Evolutionary conservation across 306 rosid genomes (phyloP).

Genomic region (Pyrus pyrifolia): DNA sequence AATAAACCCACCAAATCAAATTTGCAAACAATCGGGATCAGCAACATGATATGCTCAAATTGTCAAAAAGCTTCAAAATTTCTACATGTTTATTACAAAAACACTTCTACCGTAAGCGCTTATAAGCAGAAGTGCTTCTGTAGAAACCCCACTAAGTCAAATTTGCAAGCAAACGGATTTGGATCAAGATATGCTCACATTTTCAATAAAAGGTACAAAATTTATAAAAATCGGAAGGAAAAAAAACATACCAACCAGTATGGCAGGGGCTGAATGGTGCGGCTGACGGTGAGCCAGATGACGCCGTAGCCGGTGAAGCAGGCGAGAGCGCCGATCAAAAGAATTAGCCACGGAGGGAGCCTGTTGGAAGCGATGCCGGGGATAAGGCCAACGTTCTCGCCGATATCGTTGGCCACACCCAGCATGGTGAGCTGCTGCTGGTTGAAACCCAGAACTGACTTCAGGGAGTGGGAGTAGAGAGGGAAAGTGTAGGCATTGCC

Average conservation of each 20-base stretch:
- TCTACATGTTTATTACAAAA: neutral
- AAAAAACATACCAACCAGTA: conserved; percentile 45
- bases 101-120: neutral
- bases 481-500: conserved; percentile 58
- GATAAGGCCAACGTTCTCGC: conserved; percentile 71
- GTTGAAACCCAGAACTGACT: conserved; percentile 60
- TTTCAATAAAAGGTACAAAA: too few relatives aligned
- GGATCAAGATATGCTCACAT: neutral
- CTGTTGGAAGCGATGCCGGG: conserved; percentile 70
- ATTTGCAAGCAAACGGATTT: neutral
- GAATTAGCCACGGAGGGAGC: conserved; percentile 69
- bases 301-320: conserved; percentile 62
- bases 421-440: conserved; percentile 62
- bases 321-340: conserved; percentile 43
- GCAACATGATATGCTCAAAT: neutral
- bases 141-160: neutral
- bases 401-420: conserved; percentile 77
- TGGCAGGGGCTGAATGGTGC: conserved; percentile 39
- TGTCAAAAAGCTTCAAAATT: neutral
- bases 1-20: neutral
- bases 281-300: conserved; percentile 49
- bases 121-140: neutral
- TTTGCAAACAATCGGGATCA: neutral
- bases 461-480: conserved; percentile 63
- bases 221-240: neutral